A percentile compares a stretch with the other conserved stretches of the same genome.
Conservation (phyloP, 2,329 filamentous ascomycete species). For the Colletotrichum musae region DNA sequence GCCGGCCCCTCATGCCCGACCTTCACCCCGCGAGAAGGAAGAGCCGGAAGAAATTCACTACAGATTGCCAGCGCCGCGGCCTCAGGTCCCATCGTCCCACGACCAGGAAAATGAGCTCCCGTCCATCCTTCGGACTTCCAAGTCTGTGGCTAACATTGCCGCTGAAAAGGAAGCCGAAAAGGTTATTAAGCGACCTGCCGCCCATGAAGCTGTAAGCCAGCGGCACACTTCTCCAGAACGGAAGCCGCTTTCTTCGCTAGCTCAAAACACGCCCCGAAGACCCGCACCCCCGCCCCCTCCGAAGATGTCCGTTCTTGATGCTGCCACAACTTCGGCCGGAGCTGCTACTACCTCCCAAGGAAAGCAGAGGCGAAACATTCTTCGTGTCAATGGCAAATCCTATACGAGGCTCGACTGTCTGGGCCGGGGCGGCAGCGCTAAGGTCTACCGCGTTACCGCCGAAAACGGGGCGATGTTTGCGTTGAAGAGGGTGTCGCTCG, state of each 20-base stretch:
- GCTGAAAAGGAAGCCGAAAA: conserved; percentile 70
- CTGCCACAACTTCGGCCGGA: conserved; percentile 87
- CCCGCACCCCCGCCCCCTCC: conserved; percentile 87
- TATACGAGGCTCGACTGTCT: conserved; percentile 93
- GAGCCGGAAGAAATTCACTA: conserved; percentile 63
- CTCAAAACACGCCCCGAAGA: conserved; percentile 80
- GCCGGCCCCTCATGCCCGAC: conserved; percentile 51
- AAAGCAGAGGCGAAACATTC: conserved; percentile 83
- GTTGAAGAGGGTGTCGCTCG: conserved; percentile 91
- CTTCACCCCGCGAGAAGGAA: conserved; percentile 51
- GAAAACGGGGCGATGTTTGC: conserved; percentile 98
- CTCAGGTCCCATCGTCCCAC: conserved; percentile 72
- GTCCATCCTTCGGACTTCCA: conserved; percentile 76
- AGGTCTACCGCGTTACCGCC: conserved; percentile 96
- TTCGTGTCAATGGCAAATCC: conserved; percentile 90
- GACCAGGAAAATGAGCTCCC: conserved; percentile 91
- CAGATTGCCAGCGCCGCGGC: conserved; percentile 68
- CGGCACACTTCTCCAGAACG: conserved; percentile 66
- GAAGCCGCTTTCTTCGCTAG: conserved; percentile 68
- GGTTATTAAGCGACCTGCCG: conserved; percentile 65
- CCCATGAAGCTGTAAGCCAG: conserved; percentile 57
- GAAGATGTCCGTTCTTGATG: conserved; percentile 97
- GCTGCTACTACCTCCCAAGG: conserved; percentile 81
- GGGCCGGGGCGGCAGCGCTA: conserved; percentile 91
- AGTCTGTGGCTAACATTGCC: conserved; percentile 67